Base-by-base conservation (phyloP, 139 green algal species). In the Coelastrella sp. region DNA sequence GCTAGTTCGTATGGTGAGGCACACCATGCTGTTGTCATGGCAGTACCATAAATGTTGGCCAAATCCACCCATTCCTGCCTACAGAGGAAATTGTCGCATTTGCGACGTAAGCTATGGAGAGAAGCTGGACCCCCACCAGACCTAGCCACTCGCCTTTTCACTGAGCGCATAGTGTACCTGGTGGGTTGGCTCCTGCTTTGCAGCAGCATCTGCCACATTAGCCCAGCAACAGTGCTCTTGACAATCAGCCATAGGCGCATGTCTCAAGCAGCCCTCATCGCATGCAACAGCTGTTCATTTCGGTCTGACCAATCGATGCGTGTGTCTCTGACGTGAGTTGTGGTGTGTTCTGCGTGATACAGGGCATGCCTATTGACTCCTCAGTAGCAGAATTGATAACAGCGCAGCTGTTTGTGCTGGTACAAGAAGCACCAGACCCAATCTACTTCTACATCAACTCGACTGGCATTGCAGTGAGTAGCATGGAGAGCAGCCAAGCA, bases 371-470 rank as follows among this genome's bases (percentile, higher is more conserved):
- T 27, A 95, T 95, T 78, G 94, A 95, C 89, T 92, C 88, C 0
- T 94, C 93, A 11, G 93, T 95, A 20, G 92, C 94, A 17, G 93
- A 95, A 91, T 87, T 96, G 72, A 84, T 95, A 20, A 94, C 92
- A 49, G 94, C 93, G 11, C 93, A 96, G 93, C 90, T 96, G 57
- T 93, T 96, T 73, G 88, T 94, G 81, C 79, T 96, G 68, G 87
- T 92, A n/a, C 93, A 95, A 89, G 93, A 95, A 59, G 93, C 93
- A 0, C 94, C 94, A 59, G 96, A 97, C 74, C 98, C 98, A 19
- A 98, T 99, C 75, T 99, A 97, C 92, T 97, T 99, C 93, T 99
- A 99, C 95, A 99, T 99, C 95, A 99, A 99, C 95, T 99, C 96
- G 57, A 99, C 98, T 6, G 98, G 98, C 70, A 97, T 98, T 82